phyloP scores from a whole-genome alignment of 805 yeast genomes.

The Maudiozyma pseudohumilis region DNA sequence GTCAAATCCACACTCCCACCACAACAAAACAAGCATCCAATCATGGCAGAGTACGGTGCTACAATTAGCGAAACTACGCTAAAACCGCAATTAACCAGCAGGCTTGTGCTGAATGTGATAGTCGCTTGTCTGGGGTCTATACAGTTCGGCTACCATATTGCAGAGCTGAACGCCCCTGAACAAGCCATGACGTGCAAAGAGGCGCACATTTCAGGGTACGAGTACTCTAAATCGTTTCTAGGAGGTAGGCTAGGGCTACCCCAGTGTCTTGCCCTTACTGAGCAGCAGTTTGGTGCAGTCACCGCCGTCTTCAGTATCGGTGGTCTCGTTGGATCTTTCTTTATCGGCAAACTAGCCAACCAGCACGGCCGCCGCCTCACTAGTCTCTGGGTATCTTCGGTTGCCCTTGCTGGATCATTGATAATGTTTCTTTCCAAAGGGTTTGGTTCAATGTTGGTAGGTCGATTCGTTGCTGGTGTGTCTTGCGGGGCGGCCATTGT shows the following conservation, averaged over 20 bases:
- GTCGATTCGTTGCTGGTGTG: constrained; percentile 71
- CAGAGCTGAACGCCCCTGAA: constrained; percentile 89
- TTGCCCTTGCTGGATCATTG: constrained; percentile 53
- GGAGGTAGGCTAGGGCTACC: constrained; percentile 7
- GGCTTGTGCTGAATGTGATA: constrained; percentile 3
- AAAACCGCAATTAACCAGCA: constrained; percentile 1
- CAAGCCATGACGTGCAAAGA: constrained; percentile 49
- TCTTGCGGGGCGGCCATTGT: constrained; percentile 88
- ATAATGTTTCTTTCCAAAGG: constrained; percentile 43
- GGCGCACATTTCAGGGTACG: constrained; percentile 1
- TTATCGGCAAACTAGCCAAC: constrained; percentile 59
- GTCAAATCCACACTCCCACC: no score
- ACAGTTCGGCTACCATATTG: constrained; percentile 91
- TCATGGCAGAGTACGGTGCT: not conserved
- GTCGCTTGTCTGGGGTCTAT: constrained; percentile 69
- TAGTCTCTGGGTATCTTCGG: constrained; percentile 38
- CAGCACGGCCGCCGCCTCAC: constrained; percentile 51
- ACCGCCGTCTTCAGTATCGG: constrained; percentile 79
- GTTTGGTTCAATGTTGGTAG: constrained; percentile 39
- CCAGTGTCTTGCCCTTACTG: constrained; percentile 50
- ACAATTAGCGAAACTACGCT: not conserved
- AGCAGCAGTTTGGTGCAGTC: constrained; percentile 55
- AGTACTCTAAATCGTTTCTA: constrained; percentile 11
- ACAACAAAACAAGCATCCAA: not conserved
- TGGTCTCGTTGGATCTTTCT: constrained; percentile 64